These are phyloP conservation scores for Drosera spatulata DNA, from an alignment of 179 eudicot genomes.

Conservation along the genomic window DNA sequence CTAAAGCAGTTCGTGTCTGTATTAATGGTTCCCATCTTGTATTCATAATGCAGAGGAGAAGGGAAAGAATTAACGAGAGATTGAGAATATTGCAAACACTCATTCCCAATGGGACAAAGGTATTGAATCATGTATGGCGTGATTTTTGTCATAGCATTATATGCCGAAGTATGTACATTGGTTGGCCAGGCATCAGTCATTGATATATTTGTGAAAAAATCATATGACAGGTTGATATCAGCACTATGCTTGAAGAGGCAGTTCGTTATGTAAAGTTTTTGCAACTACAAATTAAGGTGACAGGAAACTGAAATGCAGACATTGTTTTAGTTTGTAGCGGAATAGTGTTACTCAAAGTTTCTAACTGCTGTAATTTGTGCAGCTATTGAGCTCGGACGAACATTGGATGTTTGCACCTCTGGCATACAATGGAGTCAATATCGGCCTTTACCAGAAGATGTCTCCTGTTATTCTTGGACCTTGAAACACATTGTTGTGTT, in stretches of 20 bases:
- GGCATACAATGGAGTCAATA: conserved; percentile 68
- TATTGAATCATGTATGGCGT: too few relatives aligned
- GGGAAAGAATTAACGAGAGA: conserved; percentile 77
- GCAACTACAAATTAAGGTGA: conserved; percentile 48
- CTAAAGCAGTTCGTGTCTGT: not conserved
- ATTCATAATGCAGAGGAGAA: conserved; percentile 48
- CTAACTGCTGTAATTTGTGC: conserved; percentile 8
- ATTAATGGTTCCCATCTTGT: not conserved
- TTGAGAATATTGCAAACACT: conserved; percentile 55
- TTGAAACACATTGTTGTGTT: not conserved
- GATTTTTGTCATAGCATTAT: too few relatives aligned
- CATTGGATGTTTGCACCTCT: conserved; percentile 76
- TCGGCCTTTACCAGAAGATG: conserved; percentile 31
- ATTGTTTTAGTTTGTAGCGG: not conserved
- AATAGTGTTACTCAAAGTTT: not conserved
- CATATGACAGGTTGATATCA: conserved; percentile 56
- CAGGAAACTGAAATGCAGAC: not conserved
- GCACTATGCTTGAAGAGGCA: conserved; percentile 99
- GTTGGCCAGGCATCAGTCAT: too few relatives aligned
- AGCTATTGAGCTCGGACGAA: conserved; percentile 74
- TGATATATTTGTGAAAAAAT: too few relatives aligned
- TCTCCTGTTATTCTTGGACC: conserved; percentile 23
- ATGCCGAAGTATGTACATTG: too few relatives aligned
- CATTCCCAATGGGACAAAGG: conserved; percentile 92
- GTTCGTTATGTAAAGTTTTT: conserved; percentile 55